Conservation (phyloP, 2,329 filamentous ascomycete genomes). For the Furcasterigmium furcatum region DNA sequence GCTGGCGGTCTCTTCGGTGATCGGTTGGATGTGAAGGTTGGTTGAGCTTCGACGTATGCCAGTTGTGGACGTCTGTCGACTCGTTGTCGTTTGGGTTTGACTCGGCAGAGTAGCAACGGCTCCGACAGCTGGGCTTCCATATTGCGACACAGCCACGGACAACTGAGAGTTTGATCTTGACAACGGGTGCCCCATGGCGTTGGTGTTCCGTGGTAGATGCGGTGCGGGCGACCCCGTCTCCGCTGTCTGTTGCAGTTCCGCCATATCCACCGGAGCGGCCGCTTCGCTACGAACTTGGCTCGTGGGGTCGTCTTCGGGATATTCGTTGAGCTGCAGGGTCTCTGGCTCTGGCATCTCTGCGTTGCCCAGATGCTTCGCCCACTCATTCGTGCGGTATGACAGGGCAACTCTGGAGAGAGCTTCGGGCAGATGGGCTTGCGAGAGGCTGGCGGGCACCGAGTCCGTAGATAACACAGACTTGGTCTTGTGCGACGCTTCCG, state of each 20-base stretch:
- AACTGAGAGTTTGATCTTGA: conserved; percentile 9
- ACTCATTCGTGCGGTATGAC: conserved; percentile 90
- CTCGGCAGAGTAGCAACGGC: not conserved
- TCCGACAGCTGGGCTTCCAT: not conserved
- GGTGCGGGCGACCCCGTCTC: conserved; percentile 43
- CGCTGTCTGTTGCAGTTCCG: conserved; percentile 63
- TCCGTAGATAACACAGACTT: conserved; percentile 38
- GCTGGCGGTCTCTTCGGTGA: conserved; percentile 4
- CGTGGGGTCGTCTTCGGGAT: conserved; percentile 22
- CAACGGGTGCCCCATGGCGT: conserved; percentile 7
- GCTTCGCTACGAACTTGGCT: too few relatives aligned
- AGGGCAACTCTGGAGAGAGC: conserved; percentile 73
- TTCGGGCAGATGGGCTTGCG: conserved; percentile 62
- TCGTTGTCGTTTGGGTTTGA: not conserved
- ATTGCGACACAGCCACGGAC: conserved; percentile 6
- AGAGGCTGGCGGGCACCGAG: conserved; percentile 46
- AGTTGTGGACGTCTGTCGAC: not conserved
- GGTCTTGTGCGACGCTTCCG: conserved; percentile 18
- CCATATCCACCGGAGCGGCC: conserved; percentile 59
- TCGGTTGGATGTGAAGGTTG: conserved; percentile 6
- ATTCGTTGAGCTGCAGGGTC: conserved; percentile 48
- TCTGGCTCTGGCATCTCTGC: conserved; percentile 72
- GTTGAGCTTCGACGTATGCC: conserved; percentile 6
- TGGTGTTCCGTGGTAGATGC: conserved; percentile 19
- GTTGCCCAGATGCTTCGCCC: conserved; percentile 82